Evolutionary conservation across 768 basidiomycete species (phyloP), one percentile per base, ranked within the genome.

Genomic region (Suillus tomentosus): DNA sequence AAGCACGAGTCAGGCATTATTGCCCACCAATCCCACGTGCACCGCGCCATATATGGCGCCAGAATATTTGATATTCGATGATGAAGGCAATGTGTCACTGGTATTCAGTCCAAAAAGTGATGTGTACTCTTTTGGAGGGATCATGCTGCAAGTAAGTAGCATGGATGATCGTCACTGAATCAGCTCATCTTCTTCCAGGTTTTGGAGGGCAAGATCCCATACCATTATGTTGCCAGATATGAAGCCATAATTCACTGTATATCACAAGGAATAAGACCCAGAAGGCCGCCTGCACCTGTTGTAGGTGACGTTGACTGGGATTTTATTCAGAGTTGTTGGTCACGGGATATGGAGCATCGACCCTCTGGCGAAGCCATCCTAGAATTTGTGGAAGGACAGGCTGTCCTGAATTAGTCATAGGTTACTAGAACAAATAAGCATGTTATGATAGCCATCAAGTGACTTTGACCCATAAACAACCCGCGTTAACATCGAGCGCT

Each of bases 361-460:
- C 80, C 81, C 10, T 68, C 68, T 27, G 68, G 69, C 39, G 57
- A 51, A 24, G 74, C 77, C 36, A 72, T 79, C 43, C 61, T 67
- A 3, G 11, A n/a, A 3, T 74, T 74, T 22, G 67, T 56, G 55
- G 22, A 56, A 14, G 37, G 14, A 39, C 37, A 14, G 36, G 37
- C 55, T 39, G 24, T 48, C 5, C 47, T 48, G 22, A 48, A 48
- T 48, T 13, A 22, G n/a, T 48, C 5, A 6, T 24, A 22, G 19
- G 43, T 45, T 4, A n/a, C 3, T n/a, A 45, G 43, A 10, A n/a
- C 19, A n/a, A 10, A 19, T 19, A 19, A 9, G 6, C 17, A 17
- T 43, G 4, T 43, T 17, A 43, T 43, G 42, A 17, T 43, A 17
- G 17, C 31, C 5, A 31, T 3, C 31, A 1, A 31, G 31, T 6